A percentile compares a stretch with the other conserved stretches of the same genome.
phyloP scores from a whole-genome alignment of 1,284 basidiomycete genomes.

The Rhodofomes roseus region DNA sequence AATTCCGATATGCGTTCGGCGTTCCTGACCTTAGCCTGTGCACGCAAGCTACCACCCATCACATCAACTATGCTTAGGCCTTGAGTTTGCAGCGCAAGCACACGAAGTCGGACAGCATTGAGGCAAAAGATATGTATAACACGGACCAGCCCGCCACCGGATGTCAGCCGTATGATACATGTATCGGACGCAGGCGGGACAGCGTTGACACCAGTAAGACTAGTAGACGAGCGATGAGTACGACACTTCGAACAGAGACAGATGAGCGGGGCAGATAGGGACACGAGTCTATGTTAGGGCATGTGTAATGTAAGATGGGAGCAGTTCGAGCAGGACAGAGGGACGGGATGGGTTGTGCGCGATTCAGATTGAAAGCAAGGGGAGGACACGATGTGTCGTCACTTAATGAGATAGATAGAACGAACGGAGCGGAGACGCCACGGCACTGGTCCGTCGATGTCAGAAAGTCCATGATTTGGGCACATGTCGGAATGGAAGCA shows the following conservation, averaged over 20 bases:
- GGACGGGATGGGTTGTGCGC: conserved; percentile 3
- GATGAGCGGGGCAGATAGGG: not conserved
- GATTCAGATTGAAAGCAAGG: not conserved
- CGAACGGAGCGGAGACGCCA: not conserved
- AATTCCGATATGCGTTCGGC: not conserved
- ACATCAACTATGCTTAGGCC: no score
- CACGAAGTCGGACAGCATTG: no score
- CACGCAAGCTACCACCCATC: no score
- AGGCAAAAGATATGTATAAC: not conserved
- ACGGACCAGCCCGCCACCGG: conserved; percentile 6
- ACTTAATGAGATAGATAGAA: not conserved
- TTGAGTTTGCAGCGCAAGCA: no score
- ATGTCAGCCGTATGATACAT: conserved; percentile 8
- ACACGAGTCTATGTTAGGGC: conserved; percentile 1
- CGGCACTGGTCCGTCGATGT: not conserved
- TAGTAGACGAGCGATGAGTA: conserved; percentile 8
- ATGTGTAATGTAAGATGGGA: conserved; percentile 7
- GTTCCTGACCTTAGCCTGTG: no score
- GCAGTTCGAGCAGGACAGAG: conserved; percentile 4
- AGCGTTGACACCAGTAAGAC: conserved; percentile 5
- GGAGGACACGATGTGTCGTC: not conserved
- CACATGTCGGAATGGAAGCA: not conserved
- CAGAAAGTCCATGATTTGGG: not conserved
- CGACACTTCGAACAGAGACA: conserved; percentile 2
- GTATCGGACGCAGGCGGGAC: not conserved